A percentile compares a stretch with the other conserved stretches of the same genome.
Evolutionary conservation across 768 basidiomycete genomes (phyloP).

Genomic region (Phanerochaete carnosa): DNA sequence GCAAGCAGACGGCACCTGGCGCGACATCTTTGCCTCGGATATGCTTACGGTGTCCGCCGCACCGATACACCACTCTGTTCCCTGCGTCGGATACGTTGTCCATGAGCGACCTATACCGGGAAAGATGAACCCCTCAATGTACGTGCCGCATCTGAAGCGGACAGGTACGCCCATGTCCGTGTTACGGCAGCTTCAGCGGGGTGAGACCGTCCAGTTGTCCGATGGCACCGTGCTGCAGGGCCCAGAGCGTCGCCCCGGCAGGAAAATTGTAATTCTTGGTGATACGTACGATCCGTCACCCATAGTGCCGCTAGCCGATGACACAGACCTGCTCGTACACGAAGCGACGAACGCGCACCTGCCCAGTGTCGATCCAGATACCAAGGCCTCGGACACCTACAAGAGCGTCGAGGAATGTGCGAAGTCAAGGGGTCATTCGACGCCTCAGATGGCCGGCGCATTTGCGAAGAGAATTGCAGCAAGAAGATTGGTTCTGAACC

Average conservation of each 20-base stretch:
- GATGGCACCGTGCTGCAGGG: slow-evolving; percentile 75
- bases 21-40: slow-evolving; percentile 54
- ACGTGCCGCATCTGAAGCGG: slow-evolving; percentile 65
- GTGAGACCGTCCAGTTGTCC: slow-evolving; percentile 56
- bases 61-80: slow-evolving; percentile 76
- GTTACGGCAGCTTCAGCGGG: slow-evolving; percentile 64
- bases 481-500: slow-evolving; percentile 67
- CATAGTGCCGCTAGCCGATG: slow-evolving; percentile 55
- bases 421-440: slow-evolving; percentile 82
- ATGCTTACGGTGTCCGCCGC: slow-evolving; percentile 67
- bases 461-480: slow-evolving; percentile 72
- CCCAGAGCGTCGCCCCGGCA: slow-evolving; percentile 60
- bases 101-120: slow-evolving; percentile 68
- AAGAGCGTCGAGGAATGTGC: slow-evolving; percentile 60
- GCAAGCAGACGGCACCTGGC: slow-evolving; percentile 56
- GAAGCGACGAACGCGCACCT: slow-evolving; percentile 90
- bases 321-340: slow-evolving; percentile 75
- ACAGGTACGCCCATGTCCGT: slow-evolving; percentile 67
- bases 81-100: slow-evolving; percentile 79
- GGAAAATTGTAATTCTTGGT: slow-evolving; percentile 79
- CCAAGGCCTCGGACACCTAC: slow-evolving; percentile 58
- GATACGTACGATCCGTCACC: slow-evolving; percentile 82
- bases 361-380: slow-evolving; percentile 55
- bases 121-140: slow-evolving; percentile 68
- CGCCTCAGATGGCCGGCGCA: slow-evolving; percentile 84